Conservation (phyloP, 208 protist genomes). For the Trypanosoma congolense region DNA sequence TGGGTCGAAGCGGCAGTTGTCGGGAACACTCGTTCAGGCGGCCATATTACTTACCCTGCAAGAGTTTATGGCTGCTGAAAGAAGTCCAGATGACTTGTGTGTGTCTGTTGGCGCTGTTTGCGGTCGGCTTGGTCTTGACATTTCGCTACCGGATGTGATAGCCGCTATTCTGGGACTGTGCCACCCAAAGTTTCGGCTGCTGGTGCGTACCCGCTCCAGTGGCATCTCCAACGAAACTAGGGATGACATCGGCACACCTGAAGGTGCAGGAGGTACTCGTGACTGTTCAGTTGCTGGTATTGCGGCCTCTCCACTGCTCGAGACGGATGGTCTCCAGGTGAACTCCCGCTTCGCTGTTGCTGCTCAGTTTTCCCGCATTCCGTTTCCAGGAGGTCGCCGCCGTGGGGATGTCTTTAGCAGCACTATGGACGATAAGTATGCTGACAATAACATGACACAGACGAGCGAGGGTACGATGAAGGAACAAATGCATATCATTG, state of each 20-base stretch:
- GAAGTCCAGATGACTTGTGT: constrained; percentile 3
- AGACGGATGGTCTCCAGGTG: constrained; percentile 32
- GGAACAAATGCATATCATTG: constrained; percentile 83
- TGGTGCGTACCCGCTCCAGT: constrained; percentile 23
- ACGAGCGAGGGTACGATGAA: constrained; percentile 72
- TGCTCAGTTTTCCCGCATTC: constrained; percentile 36
- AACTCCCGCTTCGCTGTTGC: constrained; percentile 38
- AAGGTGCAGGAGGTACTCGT: not conserved
- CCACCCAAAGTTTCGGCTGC: constrained; percentile 36
- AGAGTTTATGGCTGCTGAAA: constrained; percentile 20
- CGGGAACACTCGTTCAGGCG: constrained; percentile 89
- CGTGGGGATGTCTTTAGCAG: constrained; percentile 4
- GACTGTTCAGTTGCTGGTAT: not conserved
- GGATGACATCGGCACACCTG: not conserved
- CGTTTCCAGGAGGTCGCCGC: constrained; percentile 18
- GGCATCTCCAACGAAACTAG: not conserved
- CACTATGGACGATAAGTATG: constrained; percentile 13
- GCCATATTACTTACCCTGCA: constrained; percentile 90
- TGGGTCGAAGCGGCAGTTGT: constrained; percentile 54
- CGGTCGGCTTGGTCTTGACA: constrained; percentile 47
- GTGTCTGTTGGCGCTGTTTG: constrained; percentile 60
- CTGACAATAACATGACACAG: constrained; percentile 28
- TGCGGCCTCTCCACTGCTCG: constrained; percentile 1
- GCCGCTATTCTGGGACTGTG: constrained; percentile 50
- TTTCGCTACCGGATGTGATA: constrained; percentile 38